Evolutionary conservation across 2,329 filamentous ascomycete genomes (phyloP).

Genomic region (Anthostomella pinea): DNA sequence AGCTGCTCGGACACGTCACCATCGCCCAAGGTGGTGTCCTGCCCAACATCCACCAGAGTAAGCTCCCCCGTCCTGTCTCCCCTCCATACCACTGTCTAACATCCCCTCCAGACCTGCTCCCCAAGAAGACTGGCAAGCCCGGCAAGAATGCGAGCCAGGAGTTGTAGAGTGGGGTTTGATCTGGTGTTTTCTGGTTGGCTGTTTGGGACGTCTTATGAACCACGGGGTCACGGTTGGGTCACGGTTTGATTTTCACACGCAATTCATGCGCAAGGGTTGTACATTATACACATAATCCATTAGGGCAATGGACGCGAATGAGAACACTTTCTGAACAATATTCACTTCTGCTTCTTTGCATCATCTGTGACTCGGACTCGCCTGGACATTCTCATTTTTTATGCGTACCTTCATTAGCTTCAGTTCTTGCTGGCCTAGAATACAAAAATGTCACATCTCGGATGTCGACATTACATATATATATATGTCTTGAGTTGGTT

Average conservation of each 20-base stretch:
- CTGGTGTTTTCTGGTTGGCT: constrained; percentile 61
- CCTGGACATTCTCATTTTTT: too few species aligned
- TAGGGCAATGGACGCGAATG: constrained; percentile 64
- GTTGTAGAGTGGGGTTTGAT: constrained; percentile 63
- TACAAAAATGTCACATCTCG: too few species aligned
- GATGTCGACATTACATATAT: too few species aligned
- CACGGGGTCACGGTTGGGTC: constrained; percentile 77
- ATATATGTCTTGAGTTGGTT: not conserved
- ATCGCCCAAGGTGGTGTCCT: constrained; percentile 97
- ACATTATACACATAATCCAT: constrained; percentile 64
- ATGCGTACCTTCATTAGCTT: too few species aligned
- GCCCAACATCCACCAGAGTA: constrained; percentile 97
- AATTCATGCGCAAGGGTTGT: constrained; percentile 61
- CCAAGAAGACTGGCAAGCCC: constrained; percentile 97
- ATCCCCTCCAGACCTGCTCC: constrained; percentile 73
- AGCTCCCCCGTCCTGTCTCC: constrained; percentile 38
- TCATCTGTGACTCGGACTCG: not conserved
- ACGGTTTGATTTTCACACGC: constrained; percentile 55
- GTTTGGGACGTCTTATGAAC: constrained; percentile 72
- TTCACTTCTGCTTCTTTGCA: constrained; percentile 2
- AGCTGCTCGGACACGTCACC: constrained; percentile 92
- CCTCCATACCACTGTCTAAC: constrained; percentile 37
- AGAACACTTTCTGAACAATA: constrained; percentile 50
- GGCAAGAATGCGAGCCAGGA: constrained; percentile 93
- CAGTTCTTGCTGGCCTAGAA: too few species aligned